Evolutionary conservation across 805 yeast species (phyloP).

Genomic region (Saccharomycopsis malanga): DNA sequence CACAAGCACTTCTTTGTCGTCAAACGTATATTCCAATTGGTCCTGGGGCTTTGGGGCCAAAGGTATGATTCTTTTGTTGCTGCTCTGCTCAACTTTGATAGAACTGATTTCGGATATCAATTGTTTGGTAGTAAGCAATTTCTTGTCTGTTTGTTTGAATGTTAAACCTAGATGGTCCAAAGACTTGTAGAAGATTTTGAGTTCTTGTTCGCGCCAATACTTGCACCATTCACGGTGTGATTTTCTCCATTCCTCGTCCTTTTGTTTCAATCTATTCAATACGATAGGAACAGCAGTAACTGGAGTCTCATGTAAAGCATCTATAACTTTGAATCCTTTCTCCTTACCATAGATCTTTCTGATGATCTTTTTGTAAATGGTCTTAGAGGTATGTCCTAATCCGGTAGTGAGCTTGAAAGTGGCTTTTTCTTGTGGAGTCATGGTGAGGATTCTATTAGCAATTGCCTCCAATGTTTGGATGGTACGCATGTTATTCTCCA

Average conservation of each 20-base stretch:
- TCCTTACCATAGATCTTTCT: constrained; percentile 91
- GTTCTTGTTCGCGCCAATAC: constrained; percentile 98
- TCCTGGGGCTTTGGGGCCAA: constrained; percentile 65
- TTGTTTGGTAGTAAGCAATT: constrained; percentile 80
- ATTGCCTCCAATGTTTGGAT: constrained; percentile 93
- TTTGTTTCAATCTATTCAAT: constrained; percentile 85
- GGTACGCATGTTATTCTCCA: constrained; percentile 91
- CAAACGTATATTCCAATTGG: constrained; percentile 44
- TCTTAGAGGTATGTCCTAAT: constrained; percentile 80
- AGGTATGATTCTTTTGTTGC: constrained; percentile 54
- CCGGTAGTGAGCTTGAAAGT: constrained; percentile 86
- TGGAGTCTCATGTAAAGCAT: constrained; percentile 92
- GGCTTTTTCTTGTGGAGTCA: constrained; percentile 86
- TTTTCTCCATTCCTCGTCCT: constrained; percentile 98
- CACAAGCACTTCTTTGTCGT: constrained; percentile 49
- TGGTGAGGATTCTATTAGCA: constrained; percentile 86
- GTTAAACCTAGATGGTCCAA: constrained; percentile 93
- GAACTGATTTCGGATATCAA: constrained; percentile 87
- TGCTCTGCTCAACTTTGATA: constrained; percentile 59
- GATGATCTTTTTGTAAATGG: constrained; percentile 90
- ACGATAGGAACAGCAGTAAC: constrained; percentile 93
- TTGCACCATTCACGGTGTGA: constrained; percentile 99
- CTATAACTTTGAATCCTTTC: constrained; percentile 92
- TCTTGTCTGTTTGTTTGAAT: constrained; percentile 94
- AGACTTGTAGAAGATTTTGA: constrained; percentile 86